Evolutionary conservation across 2,329 filamentous ascomycete species (phyloP), one percentile per base, ranked within the genome.

Genomic region (Tolypocladium ovalisporum): DNA sequence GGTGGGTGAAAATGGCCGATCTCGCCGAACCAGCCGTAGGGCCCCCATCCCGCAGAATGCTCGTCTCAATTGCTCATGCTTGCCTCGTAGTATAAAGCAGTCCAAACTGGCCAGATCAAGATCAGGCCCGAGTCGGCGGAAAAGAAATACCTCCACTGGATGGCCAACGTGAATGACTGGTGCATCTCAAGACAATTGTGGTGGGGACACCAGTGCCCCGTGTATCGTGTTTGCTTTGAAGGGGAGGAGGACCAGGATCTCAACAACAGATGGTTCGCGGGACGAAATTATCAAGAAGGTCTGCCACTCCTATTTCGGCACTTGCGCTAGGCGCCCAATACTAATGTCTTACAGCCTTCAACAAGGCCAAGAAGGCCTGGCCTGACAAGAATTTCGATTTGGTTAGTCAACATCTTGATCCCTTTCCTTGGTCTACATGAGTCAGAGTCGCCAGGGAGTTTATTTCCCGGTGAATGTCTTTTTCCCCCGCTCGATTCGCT

Each of bases 201-300:
- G 93, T 96, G 93, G 92, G 93, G 93, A 55, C 94, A 97, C 71
- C 90, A 94, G 72, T 88, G 89, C 59, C 93, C 93, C 19, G 93
- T 93, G 52, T 99, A 95, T 75, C 37, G 17, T 39, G 37, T 39
- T 39, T 17, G 17, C 37, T 39, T 39, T n/a, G 37, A 39, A 39
- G 37, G 37, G 8, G 37, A n/a, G 37, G 17, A 39, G 1, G 37
- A 39, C 17, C 37, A 39, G 17, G 37, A 39, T 39, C n/a, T 17
- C 37, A n/a, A 39, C 4, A 6, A 39, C 37, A 39, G 37, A 39
- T 39, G 37, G 37, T 39, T 39, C 17, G 17, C 37, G 17, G 37
- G 37, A 39, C 37, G 37, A n/a, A 39, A 15, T 39, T 19, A 39
- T n/a, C 3, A 39, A n/a, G 37, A 39, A 39, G 37, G 37, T 39